Base-by-base conservation (phyloP, 2,329 filamentous ascomycete species). In the Alternaria rosae region DNA sequence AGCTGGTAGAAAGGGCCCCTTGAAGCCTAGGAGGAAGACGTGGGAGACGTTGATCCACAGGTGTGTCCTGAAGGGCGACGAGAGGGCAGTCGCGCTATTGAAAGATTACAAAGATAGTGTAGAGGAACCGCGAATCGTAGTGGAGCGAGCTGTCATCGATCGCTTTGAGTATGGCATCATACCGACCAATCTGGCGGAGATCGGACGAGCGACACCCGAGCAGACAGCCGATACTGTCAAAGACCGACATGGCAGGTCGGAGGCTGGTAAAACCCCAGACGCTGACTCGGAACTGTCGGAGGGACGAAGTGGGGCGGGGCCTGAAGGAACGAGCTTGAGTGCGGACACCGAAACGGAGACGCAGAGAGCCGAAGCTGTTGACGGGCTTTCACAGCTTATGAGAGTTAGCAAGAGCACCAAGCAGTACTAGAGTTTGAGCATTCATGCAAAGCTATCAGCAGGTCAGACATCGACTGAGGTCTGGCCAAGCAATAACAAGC, bases 71-170 rank as follows among this genome's bases (percentile, higher is more conserved):
- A 23, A 38, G 42, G 61, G 61, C 5, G 71, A 73, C 21, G 66
- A 68, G 20, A 55, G 69, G 26, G 69, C 68, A 2, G 71, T 72
- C 2, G 59, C 53, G 2, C 38, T 73, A 13, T 28, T 71, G n/a
- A 63, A 57, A 38, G 71, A 70, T 32, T 69, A 69, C 45, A 67
- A 61, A 47, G 48, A 57, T 28, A 44, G 51, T 5, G 62, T 67
- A 5, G 63, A 69, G 20, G 51, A 62, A 35, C 65, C 69, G 3
- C 66, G 62, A 13, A 47, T 21, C 12, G 25, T 17, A 6, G 60
- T 69, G 4, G 70, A 70, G 45, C 58, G 48, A 45, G 53, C 61
- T 11, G 67, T 73, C 3, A 52, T 59, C 23, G 61, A 59, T 50
- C 57, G 56, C 13, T 72, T 73, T 52, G 56, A 67, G 52, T 62